Evolutionary conservation across 2,329 filamentous ascomycete species (phyloP), one percentile per base, ranked within the genome.

Genomic region (Pseudocercospora fuligena): DNA sequence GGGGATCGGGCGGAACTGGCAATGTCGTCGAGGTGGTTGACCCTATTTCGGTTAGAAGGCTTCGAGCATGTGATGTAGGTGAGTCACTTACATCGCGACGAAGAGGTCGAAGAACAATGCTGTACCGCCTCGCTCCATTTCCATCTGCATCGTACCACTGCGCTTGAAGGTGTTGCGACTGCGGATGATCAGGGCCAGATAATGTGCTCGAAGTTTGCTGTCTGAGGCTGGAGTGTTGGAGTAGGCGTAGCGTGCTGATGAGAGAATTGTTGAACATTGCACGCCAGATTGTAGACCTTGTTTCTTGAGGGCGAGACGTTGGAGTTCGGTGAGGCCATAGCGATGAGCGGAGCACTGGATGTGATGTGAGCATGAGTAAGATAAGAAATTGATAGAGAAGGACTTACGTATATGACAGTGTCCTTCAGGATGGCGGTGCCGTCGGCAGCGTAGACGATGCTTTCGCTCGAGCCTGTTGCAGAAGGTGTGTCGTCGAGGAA

Each of bases 71-170:
- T n/a, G 21, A 19, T 27, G 25, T 16, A 1, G 14, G 51, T 54
- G 65, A 80, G 90, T 78, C 88, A 85, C 92, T 76, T 97, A 91
- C 81, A 97, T 88, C 19, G 94, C 93, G 60, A 97, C 94, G 78
- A 97, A 97, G 53, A 97, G 84, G 77, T 97, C 94, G 77, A 97
- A 97, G 83, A 97, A 97, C 66, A 97, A 84, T 19, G 73, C 66
- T 75, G 91, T 91, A 62, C 92, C 92, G 29, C 94, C 94, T 68
- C 88, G 88, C 78, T 91, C 91, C 93, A 97, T 97, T 82, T 97
- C 93, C 72, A 92, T 88, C 81, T 97, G 94, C 93, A 97, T 97
- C 3, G 93, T 97, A 63, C 93, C 93, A 80, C 93, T 97, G 63
- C 92, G 87, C 85, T 97, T 97, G 82, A 97, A 97, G 1, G 92